Evolutionary conservation across 352 stramenopile species (phyloP).

Genomic region (Phytophthora parvispora): DNA sequence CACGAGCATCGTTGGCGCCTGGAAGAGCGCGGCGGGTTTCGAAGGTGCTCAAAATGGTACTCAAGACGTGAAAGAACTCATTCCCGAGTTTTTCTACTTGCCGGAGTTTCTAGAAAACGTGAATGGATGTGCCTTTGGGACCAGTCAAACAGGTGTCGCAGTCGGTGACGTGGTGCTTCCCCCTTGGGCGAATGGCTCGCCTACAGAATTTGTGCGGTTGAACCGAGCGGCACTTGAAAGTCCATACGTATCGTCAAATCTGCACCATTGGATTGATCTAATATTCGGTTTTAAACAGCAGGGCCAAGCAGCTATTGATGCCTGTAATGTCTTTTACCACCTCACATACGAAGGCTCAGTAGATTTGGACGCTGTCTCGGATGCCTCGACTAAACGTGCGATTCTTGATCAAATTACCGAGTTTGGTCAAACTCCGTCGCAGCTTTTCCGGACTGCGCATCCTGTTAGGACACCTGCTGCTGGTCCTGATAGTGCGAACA

Average conservation of each 20-base stretch:
- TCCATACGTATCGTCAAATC: slow-evolving; percentile 94
- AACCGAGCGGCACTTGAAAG: slow-evolving; percentile 97
- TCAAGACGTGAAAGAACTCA: slow-evolving; percentile 99
- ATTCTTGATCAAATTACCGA: slow-evolving; percentile 98
- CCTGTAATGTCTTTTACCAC: slow-evolving; percentile 99
- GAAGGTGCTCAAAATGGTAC: slow-evolving; percentile 82
- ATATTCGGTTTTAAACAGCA: slow-evolving; percentile 99
- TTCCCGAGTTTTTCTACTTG: slow-evolving; percentile 98
- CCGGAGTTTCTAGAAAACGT: slow-evolving; percentile 97
- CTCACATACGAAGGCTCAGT: slow-evolving; percentile 98
- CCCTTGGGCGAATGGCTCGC: slow-evolving; percentile 94
- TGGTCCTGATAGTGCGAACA: not conserved
- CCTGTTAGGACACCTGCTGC: slow-evolving; percentile 43
- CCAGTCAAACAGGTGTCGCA: slow-evolving; percentile 78
- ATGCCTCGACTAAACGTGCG: slow-evolving; percentile 72
- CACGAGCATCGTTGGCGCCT: slow-evolving; percentile 93
- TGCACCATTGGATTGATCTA: slow-evolving; percentile 99
- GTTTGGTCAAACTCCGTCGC: slow-evolving; percentile 98
- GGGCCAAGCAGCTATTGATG: slow-evolving; percentile 92
- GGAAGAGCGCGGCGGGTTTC: slow-evolving; percentile 82
- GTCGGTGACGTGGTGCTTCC: slow-evolving; percentile 95
- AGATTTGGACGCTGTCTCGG: slow-evolving; percentile 92
- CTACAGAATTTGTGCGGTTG: slow-evolving; percentile 96
- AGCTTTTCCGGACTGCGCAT: slow-evolving; percentile 92
- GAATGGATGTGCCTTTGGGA: slow-evolving; percentile 97